These are phyloP conservation scores for Cucumis melo DNA, from an alignment of 306 rosid genomes.

Conservation along the genomic window DNA sequence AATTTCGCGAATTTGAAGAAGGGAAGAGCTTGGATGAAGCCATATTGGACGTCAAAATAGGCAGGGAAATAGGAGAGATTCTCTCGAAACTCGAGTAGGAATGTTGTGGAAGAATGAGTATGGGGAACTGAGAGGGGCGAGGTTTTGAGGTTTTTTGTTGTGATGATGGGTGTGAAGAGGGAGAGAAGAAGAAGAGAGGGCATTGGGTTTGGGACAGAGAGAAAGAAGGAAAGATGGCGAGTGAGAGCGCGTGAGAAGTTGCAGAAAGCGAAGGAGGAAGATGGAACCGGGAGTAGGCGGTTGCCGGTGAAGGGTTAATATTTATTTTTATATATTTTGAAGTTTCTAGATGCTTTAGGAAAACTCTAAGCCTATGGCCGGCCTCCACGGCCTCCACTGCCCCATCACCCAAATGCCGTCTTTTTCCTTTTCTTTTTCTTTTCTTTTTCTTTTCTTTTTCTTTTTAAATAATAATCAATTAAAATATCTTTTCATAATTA, in stretches of 20 bases:
- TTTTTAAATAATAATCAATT: too few relatives aligned
- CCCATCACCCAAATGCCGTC: too few relatives aligned
- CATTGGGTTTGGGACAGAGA: background rate
- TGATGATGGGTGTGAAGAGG: background rate
- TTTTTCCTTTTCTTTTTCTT: too few relatives aligned
- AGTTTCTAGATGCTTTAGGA: background rate
- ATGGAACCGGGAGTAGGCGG: background rate
- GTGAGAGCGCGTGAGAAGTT: background rate
- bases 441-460: too few relatives aligned
- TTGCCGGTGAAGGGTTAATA: background rate
- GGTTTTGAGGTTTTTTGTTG: background rate
- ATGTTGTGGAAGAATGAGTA: background rate
- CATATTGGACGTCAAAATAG: slow-evolving; percentile 22
- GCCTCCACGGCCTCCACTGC: too few relatives aligned
- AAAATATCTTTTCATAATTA: too few relatives aligned
- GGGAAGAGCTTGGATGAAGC: slow-evolving; percentile 52
- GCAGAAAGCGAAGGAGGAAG: background rate
- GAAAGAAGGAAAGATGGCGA: background rate
- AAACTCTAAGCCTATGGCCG: background rate
- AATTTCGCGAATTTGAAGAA: slow-evolving; percentile 36
- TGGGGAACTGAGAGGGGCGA: background rate
- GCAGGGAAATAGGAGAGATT: slow-evolving; percentile 2
- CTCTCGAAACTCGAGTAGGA: background rate
- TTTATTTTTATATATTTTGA: background rate
- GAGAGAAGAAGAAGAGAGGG: too few relatives aligned